Conservation (phyloP, 257 asterid genomes). For the Ballota nigra region DNA sequence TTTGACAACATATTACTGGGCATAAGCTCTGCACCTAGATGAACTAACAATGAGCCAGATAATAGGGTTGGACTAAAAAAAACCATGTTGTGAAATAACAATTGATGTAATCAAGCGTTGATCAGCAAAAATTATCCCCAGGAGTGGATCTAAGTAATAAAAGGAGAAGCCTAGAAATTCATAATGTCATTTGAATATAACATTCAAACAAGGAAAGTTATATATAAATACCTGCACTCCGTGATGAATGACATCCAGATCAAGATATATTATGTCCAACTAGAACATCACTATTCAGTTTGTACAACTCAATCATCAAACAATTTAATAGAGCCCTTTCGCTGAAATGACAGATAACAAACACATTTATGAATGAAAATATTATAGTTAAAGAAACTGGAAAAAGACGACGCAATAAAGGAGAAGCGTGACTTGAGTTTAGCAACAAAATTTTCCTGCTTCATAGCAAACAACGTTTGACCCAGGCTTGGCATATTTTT, state of each 20-base stretch:
- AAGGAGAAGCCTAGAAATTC: constrained; percentile 20
- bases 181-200: constrained; percentile 6
- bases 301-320: constrained; percentile 83
- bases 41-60: constrained; percentile 13
- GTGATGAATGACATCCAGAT: constrained; percentile 95
- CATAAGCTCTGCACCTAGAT: not conserved
- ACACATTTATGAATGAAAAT: constrained; percentile 15
- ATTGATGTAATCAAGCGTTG: not conserved
- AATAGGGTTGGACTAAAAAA: not conserved
- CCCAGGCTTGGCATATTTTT: constrained; percentile 79
- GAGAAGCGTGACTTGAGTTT: too few species aligned
- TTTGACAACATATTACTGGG: constrained; percentile 88
- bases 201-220: constrained; percentile 20
- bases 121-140: not conserved
- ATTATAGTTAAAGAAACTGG: not conserved
- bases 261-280: constrained; percentile 97
- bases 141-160: not conserved
- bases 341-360: constrained; percentile 42
- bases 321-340: constrained; percentile 95
- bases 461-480: constrained; percentile 64
- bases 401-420: constrained; percentile 13
- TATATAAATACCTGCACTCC: constrained; percentile 74
- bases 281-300: constrained; percentile 86
- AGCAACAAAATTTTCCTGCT: constrained; percentile 55
- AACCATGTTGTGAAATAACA: not conserved